Base-by-base conservation (phyloP, 805 yeast species). In the Wickerhamomyces rabaulensis region DNA sequence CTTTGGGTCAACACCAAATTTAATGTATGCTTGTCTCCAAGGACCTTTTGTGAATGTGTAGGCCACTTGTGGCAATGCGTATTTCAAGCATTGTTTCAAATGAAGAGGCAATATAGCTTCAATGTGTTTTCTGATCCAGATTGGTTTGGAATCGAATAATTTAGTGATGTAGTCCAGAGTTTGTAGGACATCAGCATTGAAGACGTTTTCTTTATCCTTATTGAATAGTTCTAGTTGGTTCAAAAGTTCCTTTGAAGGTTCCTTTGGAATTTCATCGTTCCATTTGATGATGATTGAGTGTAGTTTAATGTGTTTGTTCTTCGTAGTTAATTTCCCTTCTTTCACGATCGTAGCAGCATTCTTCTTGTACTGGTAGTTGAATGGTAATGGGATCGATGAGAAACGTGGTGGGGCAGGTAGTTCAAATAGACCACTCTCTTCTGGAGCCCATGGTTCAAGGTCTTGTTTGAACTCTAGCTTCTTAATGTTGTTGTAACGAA, bases 21-120 rank as follows among this genome's bases (percentile, higher is more conserved):
- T 76, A 40, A 90, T 81, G 61, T 84, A 89, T 10, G 94, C 79
- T 49, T 88, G 89, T 56, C 98, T 75, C 96, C 96, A 94, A 0
- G 98, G 99, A 0, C 99, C 99, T 58, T 85, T 86, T 33, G 85
- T 80, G 61, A 82, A 86, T 38, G 88, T 76, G 61, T 81, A 94
- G 0, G 96, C 76, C 0, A 89, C 85, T 61, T 87, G 84, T 0
- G 98, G 96, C 42, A 94, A 63, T 0, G 97, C 95, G 52, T 77
- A 82, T 55, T 85, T 82, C 39, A 92, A 52, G 58, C 79, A 58
- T 63, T 62, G 55, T 64, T 67, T 52, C 63, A 68, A 46, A 56
- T 70, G 50, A 20, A 62, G 59, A 0, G 87, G 84, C 3, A 82
- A 68, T 43, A 81, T 68, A 7, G 74, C 70, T 46, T 69, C 71